These are phyloP conservation scores for Adiantum capillusveneris DNA, from an alignment of 75 land plant species.

Conservation along the genomic window DNA sequence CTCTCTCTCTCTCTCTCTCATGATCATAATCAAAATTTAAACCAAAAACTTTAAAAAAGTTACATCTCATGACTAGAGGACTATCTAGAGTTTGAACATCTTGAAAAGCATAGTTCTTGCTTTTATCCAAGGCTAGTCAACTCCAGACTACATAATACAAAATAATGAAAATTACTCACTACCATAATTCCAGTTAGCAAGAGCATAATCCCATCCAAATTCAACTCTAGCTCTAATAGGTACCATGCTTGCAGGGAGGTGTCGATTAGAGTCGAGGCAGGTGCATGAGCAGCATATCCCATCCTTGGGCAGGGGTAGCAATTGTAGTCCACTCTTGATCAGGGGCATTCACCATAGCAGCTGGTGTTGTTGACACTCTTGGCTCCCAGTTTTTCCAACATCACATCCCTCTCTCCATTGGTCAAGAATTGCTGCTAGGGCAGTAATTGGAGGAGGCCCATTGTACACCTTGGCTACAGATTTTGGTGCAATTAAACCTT, in stretches of 20 bases:
- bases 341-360: slow-evolving; percentile 7
- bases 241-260: neutral
- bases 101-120: too few species aligned
- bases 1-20: too few species aligned
- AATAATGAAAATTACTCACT: too few species aligned
- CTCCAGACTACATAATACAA: too few species aligned
- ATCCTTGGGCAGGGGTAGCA: slow-evolving; percentile 16
- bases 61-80: too few species aligned
- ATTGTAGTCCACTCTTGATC: slow-evolving; percentile 1
- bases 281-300: slow-evolving; percentile 47
- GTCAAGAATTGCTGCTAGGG: slow-evolving; percentile 7
- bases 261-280: slow-evolving; percentile 2
- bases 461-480: slow-evolving; percentile 19
- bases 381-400: slow-evolving; percentile 1
- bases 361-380: slow-evolving; percentile 10
- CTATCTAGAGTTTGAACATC: too few species aligned
- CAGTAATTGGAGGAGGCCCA: slow-evolving; percentile 8
- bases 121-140: too few species aligned
- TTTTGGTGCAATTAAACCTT: slow-evolving; percentile 29
- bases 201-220: slow-evolving; percentile 16
- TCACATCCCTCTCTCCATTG: slow-evolving; percentile 15
- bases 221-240: too few species aligned
- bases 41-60: too few species aligned
- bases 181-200: neutral
- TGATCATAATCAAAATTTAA: too few species aligned